A percentile compares a stretch with the other conserved stretches of the same genome.
Conservation (phyloP, 495 filamentous ascomycete species). For the Wilcoxina mikolae region DNA sequence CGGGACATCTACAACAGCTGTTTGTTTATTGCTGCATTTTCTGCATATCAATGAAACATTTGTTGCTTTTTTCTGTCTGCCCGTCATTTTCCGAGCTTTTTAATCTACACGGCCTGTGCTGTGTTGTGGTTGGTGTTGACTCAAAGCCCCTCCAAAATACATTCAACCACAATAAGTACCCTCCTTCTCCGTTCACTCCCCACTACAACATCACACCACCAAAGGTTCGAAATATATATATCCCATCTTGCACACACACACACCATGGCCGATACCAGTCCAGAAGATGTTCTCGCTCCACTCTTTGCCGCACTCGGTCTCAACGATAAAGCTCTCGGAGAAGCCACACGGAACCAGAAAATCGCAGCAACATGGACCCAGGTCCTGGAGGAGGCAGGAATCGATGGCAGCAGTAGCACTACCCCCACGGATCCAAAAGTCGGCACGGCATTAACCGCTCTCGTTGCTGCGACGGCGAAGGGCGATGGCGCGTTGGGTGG, state of each 20-base stretch:
- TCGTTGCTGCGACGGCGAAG: constrained; percentile 17
- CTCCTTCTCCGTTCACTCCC: neutral
- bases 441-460: constrained; percentile 11
- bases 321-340: constrained; percentile 23
- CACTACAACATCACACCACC: no score
- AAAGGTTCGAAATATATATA: no score
- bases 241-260: neutral
- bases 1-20: no score
- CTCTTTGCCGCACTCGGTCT: constrained; percentile 23
- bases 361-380: constrained; percentile 18
- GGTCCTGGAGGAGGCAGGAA: constrained; percentile 17
- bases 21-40: no score
- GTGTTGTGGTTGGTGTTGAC: no score
- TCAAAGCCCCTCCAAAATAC: neutral
- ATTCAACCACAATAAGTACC: neutral
- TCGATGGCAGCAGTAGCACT: constrained; percentile 1
- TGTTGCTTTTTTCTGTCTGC: no score
- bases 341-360: constrained; percentile 27
- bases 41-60: no score
- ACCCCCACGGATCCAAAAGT: constrained; percentile 14
- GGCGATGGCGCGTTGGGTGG: neutral
- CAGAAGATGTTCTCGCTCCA: constrained; percentile 15
- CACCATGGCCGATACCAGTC: constrained; percentile 15
- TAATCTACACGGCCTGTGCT: no score
- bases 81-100: no score